phyloP scores from a whole-genome alignment of 371 early-diverging fungal species.

The Conidiobolus incongruus region DNA sequence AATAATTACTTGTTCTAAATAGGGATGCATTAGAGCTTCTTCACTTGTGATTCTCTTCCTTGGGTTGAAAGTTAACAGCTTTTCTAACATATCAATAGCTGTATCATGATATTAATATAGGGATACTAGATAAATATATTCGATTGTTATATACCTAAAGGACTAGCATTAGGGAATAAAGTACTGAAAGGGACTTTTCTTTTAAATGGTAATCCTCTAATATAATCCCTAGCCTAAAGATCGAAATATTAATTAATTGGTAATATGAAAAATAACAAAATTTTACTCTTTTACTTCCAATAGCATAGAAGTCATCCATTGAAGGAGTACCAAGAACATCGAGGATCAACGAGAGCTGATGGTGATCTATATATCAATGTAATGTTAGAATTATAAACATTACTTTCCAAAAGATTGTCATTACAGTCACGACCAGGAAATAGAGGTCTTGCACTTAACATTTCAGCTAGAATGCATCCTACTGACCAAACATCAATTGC shows the following conservation, averaged over 20 bases:
- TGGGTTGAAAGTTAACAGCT: constrained; percentile 86
- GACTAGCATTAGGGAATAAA: constrained; percentile 66
- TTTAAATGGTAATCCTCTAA: constrained; percentile 75
- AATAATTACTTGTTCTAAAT: constrained; percentile 36
- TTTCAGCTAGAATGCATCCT: constrained; percentile 93
- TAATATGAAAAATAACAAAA: background rate
- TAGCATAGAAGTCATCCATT: constrained; percentile 62
- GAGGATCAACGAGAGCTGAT: constrained; percentile 94
- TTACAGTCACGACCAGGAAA: constrained; percentile 77
- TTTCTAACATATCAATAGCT: constrained; percentile 75
- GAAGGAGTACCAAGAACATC: constrained; percentile 93
- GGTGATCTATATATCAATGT: constrained; percentile 40
- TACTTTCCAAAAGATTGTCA: constrained; percentile 17
- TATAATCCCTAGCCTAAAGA: constrained; percentile 62
- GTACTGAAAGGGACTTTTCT: constrained; percentile 59
- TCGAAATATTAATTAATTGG: background rate
- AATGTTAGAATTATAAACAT: background rate
- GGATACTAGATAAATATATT: no score
- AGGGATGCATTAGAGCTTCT: constrained; percentile 80
- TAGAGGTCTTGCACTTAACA: constrained; percentile 72
- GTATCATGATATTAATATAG: no score
- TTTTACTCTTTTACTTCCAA: constrained; percentile 42
- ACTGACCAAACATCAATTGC: constrained; percentile 97
- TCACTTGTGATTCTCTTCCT: constrained; percentile 78
- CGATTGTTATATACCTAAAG: constrained; percentile 22